These are phyloP conservation scores for Podospora pseudoanserina DNA, from an alignment of 495 filamentous ascomycete genomes.

Conservation along the genomic window DNA sequence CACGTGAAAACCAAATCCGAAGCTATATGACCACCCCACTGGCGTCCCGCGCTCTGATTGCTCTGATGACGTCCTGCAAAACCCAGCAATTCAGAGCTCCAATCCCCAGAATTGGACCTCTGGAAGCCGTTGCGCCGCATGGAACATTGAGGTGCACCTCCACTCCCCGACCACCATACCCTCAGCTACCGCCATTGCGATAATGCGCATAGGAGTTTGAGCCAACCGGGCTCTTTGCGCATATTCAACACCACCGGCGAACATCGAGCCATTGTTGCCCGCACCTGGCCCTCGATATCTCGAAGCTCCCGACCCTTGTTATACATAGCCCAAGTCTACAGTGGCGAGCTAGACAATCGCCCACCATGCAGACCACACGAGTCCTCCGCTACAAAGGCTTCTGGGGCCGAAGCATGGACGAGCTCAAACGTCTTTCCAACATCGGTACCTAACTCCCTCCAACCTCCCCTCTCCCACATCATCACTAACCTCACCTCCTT, in stretches of 20 bases:
- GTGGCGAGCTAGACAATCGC: slow-evolving; percentile 1
- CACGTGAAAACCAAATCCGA: background rate
- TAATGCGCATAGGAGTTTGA: slow-evolving; percentile 18
- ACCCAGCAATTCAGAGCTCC: background rate
- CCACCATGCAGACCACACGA: slow-evolving; percentile 43
- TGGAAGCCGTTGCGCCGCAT: background rate
- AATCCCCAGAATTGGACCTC: background rate
- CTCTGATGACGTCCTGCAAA: slow-evolving; percentile 12
- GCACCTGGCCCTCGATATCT: background rate
- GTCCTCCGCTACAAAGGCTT: slow-evolving; percentile 42
- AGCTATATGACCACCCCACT: background rate
- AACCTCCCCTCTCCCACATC: background rate
- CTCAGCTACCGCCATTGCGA: background rate
- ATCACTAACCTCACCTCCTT: background rate
- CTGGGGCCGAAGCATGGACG: slow-evolving; percentile 43
- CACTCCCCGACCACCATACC: background rate
- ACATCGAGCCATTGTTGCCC: background rate
- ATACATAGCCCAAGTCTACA: background rate
- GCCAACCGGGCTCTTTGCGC: slow-evolving; percentile 19
- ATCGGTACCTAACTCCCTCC: slow-evolving; percentile 33
- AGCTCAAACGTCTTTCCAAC: slow-evolving; percentile 44
- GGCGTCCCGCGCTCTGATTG: background rate
- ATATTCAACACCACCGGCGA: background rate
- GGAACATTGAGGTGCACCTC: slow-evolving; percentile 8
- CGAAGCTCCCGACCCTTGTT: background rate